Evolutionary conservation across 2,329 filamentous ascomycete genomes (phyloP).

Genomic region (Colletotrichum echinochloae): DNA sequence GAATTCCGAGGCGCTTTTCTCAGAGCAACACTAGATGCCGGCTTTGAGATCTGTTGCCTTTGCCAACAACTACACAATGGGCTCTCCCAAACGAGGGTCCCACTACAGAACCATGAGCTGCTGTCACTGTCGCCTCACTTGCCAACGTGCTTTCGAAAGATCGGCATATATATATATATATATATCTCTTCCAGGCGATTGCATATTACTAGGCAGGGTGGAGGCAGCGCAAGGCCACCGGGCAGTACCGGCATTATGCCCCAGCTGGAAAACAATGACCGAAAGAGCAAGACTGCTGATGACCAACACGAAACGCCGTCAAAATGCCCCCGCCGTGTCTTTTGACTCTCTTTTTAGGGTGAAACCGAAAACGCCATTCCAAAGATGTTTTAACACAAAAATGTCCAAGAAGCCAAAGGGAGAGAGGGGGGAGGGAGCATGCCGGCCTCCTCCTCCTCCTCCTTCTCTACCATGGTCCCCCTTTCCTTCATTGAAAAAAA

Average conservation of each 20-base stretch:
- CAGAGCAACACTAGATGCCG: neutral
- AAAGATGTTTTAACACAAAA: slow-evolving; percentile 19
- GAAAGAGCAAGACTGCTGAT: slow-evolving; percentile 29
- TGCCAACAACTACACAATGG: neutral
- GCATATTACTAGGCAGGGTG: neutral
- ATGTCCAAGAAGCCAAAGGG: slow-evolving; percentile 3
- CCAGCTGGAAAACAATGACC: neutral
- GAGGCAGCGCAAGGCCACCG: slow-evolving; percentile 8
- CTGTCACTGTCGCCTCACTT: neutral
- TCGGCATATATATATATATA: too few relatives aligned
- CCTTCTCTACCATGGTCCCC: neutral
- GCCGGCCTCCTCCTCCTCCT: neutral
- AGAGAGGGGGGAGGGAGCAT: neutral
- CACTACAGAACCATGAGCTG: neutral
- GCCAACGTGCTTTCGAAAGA: neutral
- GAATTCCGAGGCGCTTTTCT: slow-evolving; percentile 15
- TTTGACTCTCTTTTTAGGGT: slow-evolving; percentile 28
- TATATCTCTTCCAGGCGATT: neutral
- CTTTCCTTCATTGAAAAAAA: neutral
- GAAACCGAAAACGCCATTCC: slow-evolving; percentile 36
- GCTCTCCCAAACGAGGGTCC: neutral
- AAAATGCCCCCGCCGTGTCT: slow-evolving; percentile 35
- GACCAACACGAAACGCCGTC: slow-evolving; percentile 38
- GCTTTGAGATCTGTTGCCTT: slow-evolving; percentile 17
- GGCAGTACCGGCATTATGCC: slow-evolving; percentile 12